Evolutionary conservation across 306 rosid genomes (phyloP).

Genomic region (peach (Prunus persica)): DNA sequence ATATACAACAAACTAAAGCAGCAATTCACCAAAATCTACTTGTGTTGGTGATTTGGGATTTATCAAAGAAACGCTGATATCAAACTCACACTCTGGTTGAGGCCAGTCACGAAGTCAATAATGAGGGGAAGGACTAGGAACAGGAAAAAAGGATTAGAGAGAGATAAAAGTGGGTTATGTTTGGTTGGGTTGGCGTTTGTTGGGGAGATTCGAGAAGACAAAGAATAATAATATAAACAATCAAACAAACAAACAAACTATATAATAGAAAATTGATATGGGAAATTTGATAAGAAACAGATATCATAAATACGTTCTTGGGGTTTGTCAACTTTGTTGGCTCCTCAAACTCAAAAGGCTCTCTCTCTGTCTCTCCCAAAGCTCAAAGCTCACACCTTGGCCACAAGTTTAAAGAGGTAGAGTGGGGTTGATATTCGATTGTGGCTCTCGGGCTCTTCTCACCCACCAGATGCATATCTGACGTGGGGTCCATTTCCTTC

Average conservation of each 20-base stretch:
- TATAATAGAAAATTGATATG: neutral
- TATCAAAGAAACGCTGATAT: too few species aligned
- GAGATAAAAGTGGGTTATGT: slow-evolving; percentile 12
- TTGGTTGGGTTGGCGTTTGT: slow-evolving; percentile 4
- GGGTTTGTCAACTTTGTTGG: slow-evolving; percentile 38
- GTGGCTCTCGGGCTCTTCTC: slow-evolving; percentile 34
- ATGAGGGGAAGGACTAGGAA: slow-evolving; percentile 34
- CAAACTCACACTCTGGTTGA: neutral
- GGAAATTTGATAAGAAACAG: slow-evolving; percentile 9
- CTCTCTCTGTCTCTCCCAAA: neutral
- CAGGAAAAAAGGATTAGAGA: neutral
- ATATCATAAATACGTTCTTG: slow-evolving; percentile 4
- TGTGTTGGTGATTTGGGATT: neutral
- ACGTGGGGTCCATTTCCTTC: slow-evolving; percentile 42
- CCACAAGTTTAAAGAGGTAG: slow-evolving; percentile 65
- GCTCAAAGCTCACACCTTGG: slow-evolving; percentile 19
- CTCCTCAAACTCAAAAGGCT: neutral
- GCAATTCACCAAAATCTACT: slow-evolving; percentile 28
- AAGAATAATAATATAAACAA: neutral
- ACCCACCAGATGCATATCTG: slow-evolving; percentile 56
- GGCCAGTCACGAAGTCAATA: slow-evolving; percentile 17
- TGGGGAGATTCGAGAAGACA: slow-evolving; percentile 11
- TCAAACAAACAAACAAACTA: neutral
- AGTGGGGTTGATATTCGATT: slow-evolving; percentile 51
- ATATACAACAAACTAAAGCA: too few species aligned